Base-by-base conservation (phyloP, 495 filamentous ascomycete genomes). In the Cairneyella variabilis region DNA sequence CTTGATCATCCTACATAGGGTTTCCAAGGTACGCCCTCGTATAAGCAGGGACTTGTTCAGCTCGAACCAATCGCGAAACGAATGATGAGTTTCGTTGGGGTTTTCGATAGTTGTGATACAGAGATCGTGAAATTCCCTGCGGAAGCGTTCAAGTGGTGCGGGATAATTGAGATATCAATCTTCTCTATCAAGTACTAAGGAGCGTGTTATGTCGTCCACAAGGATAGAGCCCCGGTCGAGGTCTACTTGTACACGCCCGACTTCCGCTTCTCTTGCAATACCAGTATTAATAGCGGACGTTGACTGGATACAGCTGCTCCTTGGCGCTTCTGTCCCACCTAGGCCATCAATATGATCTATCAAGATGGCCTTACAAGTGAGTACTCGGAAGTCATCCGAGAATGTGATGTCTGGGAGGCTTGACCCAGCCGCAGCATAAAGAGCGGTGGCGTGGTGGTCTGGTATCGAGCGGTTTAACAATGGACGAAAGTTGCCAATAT, bases 401-500 rank as follows among this genome's bases (percentile, higher is more conserved):
- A 47, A 28, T 4, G 3, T 12, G 5, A 30, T n/a, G 3, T 28
- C 26, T 32, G 44, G 23, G 17, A 17, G 10, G 3, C 3, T 10
- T 7, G 3, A 7, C n/a, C 44, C 23, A 14, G 44, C 3, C 12
- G 44, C 44, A 4, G 22, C 26, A 17, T 47, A 47, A 34, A 34
- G 8, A 17, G 10, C 14, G n/a, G 3, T 47, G 7, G 9, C 10
- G 14, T 47, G 3, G n/a, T 28, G n/a, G 6, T 7, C 8, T 14
- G 14, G 21, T n/a, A n/a, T n/a, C n/a, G n/a, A n/a, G n/a, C n/a
- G n/a, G n/a, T n/a, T n/a, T n/a, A n/a, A n/a, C 26, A 17, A 3
- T 3, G 46, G 46, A 3, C 46, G 46, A 37, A 49, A 49, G 18
- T 49, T 49, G 2, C 46, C 46, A 49, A 38, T 37, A 30, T 11